A percentile compares a stretch with the other conserved stretches of the same genome.
These are phyloP conservation scores for Eutrema salsugineum DNA, from an alignment of 441 rosid species.

Conservation along the genomic window DNA sequence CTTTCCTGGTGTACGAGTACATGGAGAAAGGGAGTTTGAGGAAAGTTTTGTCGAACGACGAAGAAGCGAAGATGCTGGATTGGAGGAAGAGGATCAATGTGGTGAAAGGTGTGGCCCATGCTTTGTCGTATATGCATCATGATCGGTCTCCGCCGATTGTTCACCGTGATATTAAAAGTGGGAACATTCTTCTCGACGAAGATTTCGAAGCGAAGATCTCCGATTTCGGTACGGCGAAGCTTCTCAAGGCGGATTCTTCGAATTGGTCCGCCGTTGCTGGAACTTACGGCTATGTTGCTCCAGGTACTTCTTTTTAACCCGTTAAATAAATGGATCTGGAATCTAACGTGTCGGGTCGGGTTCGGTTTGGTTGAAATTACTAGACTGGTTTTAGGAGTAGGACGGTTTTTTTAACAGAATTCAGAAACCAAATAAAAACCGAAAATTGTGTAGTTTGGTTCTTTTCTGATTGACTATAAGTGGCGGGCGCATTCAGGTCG, in stretches of 20 bases:
- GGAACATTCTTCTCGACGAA: constrained; percentile 29
- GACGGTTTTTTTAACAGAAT: not conserved
- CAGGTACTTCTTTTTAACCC: constrained; percentile 29
- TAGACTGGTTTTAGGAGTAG: not conserved
- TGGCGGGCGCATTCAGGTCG: too few relatives aligned
- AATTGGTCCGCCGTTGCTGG: constrained; percentile 45
- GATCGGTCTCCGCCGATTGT: constrained; percentile 36
- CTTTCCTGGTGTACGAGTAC: constrained; percentile 38
- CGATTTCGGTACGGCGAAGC: constrained; percentile 39
- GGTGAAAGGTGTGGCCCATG: constrained; percentile 41
- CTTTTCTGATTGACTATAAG: too few relatives aligned
- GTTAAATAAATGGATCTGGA: not conserved
- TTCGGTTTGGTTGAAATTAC: not conserved
- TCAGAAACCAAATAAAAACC: not conserved
- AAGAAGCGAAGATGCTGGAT: constrained; percentile 26
- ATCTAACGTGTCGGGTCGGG: not conserved
- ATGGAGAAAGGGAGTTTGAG: constrained; percentile 40
- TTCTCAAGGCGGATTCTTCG: constrained; percentile 35
- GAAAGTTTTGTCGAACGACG: constrained; percentile 27
- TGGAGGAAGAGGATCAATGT: constrained; percentile 37
- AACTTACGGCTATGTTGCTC: constrained; percentile 47
- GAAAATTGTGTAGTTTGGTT: not conserved
- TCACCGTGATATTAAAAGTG: constrained; percentile 44
- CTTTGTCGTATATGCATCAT: constrained; percentile 43
- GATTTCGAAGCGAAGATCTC: constrained; percentile 39